Base-by-base conservation (phyloP, 2,329 filamentous ascomycete genomes). In the Ophiostoma piceae region DNA sequence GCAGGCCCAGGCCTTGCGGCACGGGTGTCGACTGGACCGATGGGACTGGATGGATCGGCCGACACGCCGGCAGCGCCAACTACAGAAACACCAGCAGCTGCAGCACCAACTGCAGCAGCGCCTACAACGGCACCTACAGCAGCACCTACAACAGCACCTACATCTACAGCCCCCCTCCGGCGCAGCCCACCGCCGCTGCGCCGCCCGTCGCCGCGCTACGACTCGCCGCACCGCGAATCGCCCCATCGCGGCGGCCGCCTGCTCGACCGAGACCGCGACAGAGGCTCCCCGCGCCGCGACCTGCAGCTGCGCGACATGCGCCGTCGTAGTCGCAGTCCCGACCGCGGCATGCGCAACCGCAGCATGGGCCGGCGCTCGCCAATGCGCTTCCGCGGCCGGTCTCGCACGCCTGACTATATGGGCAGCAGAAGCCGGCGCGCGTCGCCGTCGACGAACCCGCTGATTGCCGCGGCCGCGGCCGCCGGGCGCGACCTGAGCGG, bases 281-380 rank as follows among this genome's bases (percentile, higher is more conserved):
- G 62, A 60, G 76, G 79, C 72, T 81, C 80, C 68, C 80, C 80
- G 67, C 80, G 80, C 71, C 76, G 80, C 71, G 79, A 78, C 67
- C 26, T 22, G 71, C 11, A 47, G 3, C 12, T n/a, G 0, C 22
- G n/a, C 29, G 65, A 67, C 43, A 35, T 51, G 16, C 85, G 84
- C 76, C 81, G 84, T 72, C 80, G 85, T 74, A 87, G 85, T 29
- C 81, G 85, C 62, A 87, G 85, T 51, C 85, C 85, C 1, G 84
- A 85, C 71, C 81, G 62, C n/a, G 62, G 62, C 35, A 65, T 65
- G 62, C 62, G 78, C 8, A 76, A 78, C 43, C 75, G 79, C 16
- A 78, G 78, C 16, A 76, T 68, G 2, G 66, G 68, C 19, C 51
- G 81, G 69, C 78, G 81, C 66, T 79, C 80, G 3, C 78, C 82